Percentiles rank a stretch among this genome's conserved stretches.
phyloP scores from a whole-genome alignment of 208 protist species.

The Wallacemonas collosoma region DNA sequence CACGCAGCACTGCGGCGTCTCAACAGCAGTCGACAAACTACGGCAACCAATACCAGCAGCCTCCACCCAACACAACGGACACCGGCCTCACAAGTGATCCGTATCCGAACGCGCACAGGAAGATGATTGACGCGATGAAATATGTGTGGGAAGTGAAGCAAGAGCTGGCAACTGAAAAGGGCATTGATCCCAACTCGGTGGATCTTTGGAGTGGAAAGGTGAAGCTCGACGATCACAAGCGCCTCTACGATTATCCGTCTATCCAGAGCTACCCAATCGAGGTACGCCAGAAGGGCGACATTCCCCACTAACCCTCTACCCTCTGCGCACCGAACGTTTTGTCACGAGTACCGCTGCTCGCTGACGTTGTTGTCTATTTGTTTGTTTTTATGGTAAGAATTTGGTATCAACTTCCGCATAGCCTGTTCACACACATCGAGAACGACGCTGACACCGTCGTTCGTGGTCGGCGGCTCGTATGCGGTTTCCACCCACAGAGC shows the following conservation, averaged over 20 bases:
- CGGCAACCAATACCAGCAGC: conserved; percentile 50
- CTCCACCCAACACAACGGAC: conserved; percentile 49
- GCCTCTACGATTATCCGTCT: conserved; percentile 90
- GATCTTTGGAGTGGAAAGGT: conserved; percentile 90
- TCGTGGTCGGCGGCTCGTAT: too few species aligned
- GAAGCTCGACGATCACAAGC: conserved; percentile 86
- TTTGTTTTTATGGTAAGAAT: not conserved
- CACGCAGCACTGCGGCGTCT: conserved; percentile 10
- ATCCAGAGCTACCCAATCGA: conserved; percentile 91
- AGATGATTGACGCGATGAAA: conserved; percentile 93
- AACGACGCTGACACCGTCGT: too few species aligned
- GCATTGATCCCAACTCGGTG: conserved; percentile 72
- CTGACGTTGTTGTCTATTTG: too few species aligned
- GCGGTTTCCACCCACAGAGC: too few species aligned
- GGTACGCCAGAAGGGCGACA: conserved; percentile 90
- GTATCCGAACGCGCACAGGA: conserved; percentile 88
- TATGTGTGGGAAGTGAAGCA: conserved; percentile 87
- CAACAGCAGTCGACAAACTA: conserved; percentile 25
- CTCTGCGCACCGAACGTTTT: not conserved
- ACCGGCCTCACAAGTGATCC: conserved; percentile 77
- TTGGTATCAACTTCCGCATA: not conserved
- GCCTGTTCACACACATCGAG: too few species aligned
- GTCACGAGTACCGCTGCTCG: not conserved
- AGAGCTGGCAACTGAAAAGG: conserved; percentile 82
- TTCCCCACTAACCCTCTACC: conserved; percentile 46